Conservation (phyloP, 768 basidiomycete species). For the Grammothele lineata region DNA sequence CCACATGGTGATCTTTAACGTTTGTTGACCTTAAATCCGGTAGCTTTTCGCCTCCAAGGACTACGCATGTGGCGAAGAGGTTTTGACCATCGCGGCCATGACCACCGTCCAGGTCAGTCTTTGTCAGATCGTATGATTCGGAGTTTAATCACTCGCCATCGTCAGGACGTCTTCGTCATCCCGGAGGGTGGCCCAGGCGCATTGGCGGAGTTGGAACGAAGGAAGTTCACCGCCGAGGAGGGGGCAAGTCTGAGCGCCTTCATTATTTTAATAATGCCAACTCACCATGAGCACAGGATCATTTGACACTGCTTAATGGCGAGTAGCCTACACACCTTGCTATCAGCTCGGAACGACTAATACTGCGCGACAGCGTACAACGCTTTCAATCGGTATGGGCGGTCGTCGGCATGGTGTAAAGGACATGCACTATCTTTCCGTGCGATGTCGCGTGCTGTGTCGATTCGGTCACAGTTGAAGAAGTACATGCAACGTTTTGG, state of each 20-base stretch:
- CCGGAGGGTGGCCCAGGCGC: constrained; percentile 84
- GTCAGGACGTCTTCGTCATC: constrained; percentile 84
- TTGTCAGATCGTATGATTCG: not conserved
- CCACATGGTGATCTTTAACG: not conserved
- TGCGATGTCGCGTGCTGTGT: constrained; percentile 89
- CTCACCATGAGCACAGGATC: constrained; percentile 61
- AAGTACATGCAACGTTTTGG: constrained; percentile 93
- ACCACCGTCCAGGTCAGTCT: constrained; percentile 73
- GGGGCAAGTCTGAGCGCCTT: constrained; percentile 51
- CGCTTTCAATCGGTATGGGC: constrained; percentile 79
- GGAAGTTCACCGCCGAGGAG: constrained; percentile 98
- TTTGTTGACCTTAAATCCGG: not conserved
- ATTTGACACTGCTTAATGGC: constrained; percentile 93
- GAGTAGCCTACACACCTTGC: not conserved
- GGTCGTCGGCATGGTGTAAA: constrained; percentile 91
- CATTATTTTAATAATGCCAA: constrained; percentile 4
- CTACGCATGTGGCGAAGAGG: constrained; percentile 90
- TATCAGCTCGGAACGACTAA: no score
- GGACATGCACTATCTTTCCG: constrained; percentile 89
- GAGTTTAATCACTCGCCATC: not conserved
- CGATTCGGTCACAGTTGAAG: constrained; percentile 90
- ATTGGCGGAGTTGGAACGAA: constrained; percentile 83
- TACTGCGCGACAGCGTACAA: constrained; percentile 99
- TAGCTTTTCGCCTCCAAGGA: constrained; percentile 86
- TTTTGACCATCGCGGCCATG: constrained; percentile 95